phyloP scores from a whole-genome alignment of 108 stramenopile genomes.

The Pelagomonas calceolata region DNA sequence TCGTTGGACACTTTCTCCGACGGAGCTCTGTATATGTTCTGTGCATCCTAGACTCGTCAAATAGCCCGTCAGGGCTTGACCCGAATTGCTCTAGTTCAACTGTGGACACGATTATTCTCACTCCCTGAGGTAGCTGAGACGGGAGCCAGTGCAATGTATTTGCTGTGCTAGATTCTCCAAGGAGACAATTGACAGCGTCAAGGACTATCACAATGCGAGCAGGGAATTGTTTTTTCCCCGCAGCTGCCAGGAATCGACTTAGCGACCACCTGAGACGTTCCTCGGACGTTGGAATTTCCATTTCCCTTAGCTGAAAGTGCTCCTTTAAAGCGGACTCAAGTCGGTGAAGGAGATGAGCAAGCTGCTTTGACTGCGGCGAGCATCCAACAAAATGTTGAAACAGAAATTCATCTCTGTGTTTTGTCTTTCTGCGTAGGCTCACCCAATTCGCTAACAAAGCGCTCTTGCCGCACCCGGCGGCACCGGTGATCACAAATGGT shows the following conservation, averaged over 20 bases:
- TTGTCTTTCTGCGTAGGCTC: conserved; percentile 12
- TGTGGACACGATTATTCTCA: conserved; percentile 40
- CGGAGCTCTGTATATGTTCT: conserved; percentile 29
- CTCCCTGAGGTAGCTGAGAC: conserved; percentile 36
- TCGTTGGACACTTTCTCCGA: conserved; percentile 30
- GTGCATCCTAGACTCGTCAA: conserved; percentile 13
- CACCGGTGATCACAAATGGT: conserved; percentile 32
- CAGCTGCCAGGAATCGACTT: conserved; percentile 41
- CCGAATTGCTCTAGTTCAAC: conserved; percentile 19
- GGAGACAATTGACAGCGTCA: conserved; percentile 34
- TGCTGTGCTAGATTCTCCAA: conserved; percentile 20
- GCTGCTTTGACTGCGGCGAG: conserved; percentile 25
- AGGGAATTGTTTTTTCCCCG: conserved; percentile 39
- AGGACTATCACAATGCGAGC: conserved; percentile 41
- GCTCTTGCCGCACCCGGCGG: conserved; percentile 38
- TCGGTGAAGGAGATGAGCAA: conserved; percentile 26
- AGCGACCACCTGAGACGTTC: conserved; percentile 39
- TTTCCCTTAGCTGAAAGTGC: conserved; percentile 43
- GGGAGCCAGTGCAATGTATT: conserved; percentile 50
- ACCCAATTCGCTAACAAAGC: conserved; percentile 46
- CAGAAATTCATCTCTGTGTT: conserved; percentile 40
- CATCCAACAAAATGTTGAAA: conserved; percentile 47
- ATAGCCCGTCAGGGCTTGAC: neutral
- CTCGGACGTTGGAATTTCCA: conserved; percentile 45
- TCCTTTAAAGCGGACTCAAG: conserved; percentile 37